These are phyloP conservation scores for Rhizophagus prolifer DNA, from an alignment of 192 early-diverging fungal species.

Conservation along the genomic window DNA sequence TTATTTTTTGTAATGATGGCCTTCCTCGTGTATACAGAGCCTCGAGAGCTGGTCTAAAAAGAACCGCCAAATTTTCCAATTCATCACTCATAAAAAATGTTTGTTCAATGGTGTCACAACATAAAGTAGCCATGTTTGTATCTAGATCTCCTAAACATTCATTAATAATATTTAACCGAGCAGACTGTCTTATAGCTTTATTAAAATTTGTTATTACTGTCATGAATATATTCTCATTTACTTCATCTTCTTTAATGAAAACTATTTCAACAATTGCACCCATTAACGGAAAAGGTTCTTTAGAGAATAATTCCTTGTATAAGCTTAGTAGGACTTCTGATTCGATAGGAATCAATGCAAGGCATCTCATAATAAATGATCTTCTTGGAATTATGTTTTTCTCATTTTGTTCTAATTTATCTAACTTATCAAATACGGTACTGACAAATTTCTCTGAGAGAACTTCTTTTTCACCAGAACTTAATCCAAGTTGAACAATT, in stretches of 20 bases:
- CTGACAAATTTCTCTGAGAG: conserved; percentile 11
- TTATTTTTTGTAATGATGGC: conserved; percentile 18
- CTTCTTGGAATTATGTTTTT: conserved; percentile 4
- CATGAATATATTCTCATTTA: not conserved
- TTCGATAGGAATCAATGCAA: conserved; percentile 1
- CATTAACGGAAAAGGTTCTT: conserved; percentile 3
- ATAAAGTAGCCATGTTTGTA: conserved; percentile 17
- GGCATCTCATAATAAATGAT: conserved; percentile 9
- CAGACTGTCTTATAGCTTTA: not conserved
- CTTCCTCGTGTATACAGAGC: not conserved
- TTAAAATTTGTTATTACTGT: not conserved
- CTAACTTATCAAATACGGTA: not conserved
- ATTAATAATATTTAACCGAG: conserved; percentile 19
- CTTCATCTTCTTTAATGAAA: not conserved
- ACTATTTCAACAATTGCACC: not conserved
- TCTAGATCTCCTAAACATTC: conserved; percentile 8
- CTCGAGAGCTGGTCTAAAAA: not conserved
- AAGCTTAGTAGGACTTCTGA: not conserved
- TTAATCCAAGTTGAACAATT: not conserved
- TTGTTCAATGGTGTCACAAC: conserved; percentile 28
- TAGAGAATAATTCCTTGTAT: conserved; percentile 11
- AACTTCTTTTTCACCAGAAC: not conserved
- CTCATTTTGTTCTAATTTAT: conserved; percentile 8
- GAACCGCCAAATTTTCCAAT: not conserved
- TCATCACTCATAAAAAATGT: conserved; percentile 1